These are phyloP conservation scores for Talaromyces wortmannii DNA, from an alignment of 495 filamentous ascomycete genomes.

Conservation along the genomic window DNA sequence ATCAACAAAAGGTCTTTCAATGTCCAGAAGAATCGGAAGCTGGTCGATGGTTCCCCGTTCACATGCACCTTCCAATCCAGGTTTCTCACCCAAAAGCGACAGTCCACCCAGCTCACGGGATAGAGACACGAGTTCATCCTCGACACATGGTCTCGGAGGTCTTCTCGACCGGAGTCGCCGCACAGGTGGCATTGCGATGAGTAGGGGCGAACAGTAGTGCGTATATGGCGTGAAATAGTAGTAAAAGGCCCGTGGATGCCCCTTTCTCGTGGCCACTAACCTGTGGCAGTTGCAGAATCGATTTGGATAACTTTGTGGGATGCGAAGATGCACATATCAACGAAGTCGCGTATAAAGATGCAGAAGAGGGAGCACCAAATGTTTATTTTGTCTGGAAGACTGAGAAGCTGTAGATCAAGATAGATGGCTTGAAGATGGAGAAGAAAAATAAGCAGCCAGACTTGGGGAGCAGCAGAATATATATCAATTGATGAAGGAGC, in stretches of 20 bases:
- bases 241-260: background rate
- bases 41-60: constrained; percentile 39
- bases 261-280: background rate
- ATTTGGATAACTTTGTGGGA: background rate
- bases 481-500: background rate
- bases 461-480: no score
- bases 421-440: no score
- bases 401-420: no score
- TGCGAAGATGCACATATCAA: background rate
- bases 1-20: constrained; percentile 8
- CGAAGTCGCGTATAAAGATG: background rate
- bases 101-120: constrained; percentile 31
- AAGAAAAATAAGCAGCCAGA: no score
- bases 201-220: background rate
- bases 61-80: constrained; percentile 29
- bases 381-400: background rate
- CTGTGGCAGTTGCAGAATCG: background rate
- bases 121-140: constrained; percentile 36
- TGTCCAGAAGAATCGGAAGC: constrained; percentile 32
- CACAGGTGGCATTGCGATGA: constrained; percentile 20
- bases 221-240: background rate
- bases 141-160: constrained; percentile 36
- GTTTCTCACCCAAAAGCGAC: constrained; percentile 23
- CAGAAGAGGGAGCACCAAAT: background rate
- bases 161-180: constrained; percentile 22